Base-by-base conservation (phyloP, 768 basidiomycete species). In the Suillus subalutaceus region DNA sequence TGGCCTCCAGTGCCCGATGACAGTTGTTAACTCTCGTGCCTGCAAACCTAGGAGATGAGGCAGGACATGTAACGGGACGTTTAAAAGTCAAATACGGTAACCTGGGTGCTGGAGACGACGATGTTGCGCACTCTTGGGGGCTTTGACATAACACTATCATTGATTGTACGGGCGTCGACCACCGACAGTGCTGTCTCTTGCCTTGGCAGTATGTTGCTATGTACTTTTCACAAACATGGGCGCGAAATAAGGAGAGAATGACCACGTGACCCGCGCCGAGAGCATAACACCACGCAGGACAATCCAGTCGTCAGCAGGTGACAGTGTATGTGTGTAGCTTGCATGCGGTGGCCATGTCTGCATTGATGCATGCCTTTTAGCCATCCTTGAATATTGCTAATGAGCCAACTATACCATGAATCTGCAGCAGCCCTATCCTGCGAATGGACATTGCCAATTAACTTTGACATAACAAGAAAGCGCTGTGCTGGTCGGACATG, bases 161-260 rank as follows among this genome's bases (percentile, higher is more conserved):
- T 40, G n/a, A 1, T 1, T 23, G n/a, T 37, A 1, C 92, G 95
- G 72, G 94, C 99, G 13, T 84, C 87, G 30, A 32, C 30, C 0
- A 85, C 85, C 0, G 86, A 91, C 6, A 83, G 84, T 2, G 81
- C 79, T 99, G 15, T 90, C 94, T 10, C 92, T 98, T 57, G 79
- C 93, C 55, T 85, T 98, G 66, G 96, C 94, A n/a, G 95, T 97
- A 72, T 67, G 83, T 73, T 26, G 38, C 50, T 9, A 59, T 62
- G 26, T 38, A 20, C 16, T n/a, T 66, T 16, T 30, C n/a, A 50
- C 23, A 23, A 50, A 50, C 3, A 18, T 8, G 32, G 32, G 53
- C 53, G 30, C 16, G 9, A 53, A 53, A 53, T 53, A 1, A 30
- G 52, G 16, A 53, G 4, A 55, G 8, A 30, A 53, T 53, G 52